Base-by-base conservation (phyloP, 805 yeast species). In the Metschnikowia gruessii region DNA sequence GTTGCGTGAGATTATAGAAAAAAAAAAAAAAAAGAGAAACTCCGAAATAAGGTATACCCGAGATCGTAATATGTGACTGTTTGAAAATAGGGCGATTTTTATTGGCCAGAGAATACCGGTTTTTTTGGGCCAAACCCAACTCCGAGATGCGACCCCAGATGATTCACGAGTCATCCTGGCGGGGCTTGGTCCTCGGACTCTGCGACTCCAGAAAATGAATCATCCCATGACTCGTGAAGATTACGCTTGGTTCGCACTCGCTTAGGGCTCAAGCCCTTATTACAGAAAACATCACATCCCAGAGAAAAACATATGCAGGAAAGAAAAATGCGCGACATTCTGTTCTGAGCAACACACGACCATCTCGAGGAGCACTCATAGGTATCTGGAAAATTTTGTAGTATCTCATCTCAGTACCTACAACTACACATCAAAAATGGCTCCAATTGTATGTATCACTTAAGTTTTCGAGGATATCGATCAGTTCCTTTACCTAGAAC, bases 381-480 rank as follows among this genome's bases (percentile, higher is more conserved):
- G 22, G 33, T 22, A 39, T 35, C 13, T 40, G 43, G 40, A 44
- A 44, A 44, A 40, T 31, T 37, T 39, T 30, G 40, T 4, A 37
- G 34, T 39, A 44, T 7, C 46, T 36, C 35, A 22, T 38, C 33
- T 43, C 40, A 41, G 40, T 42, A 21, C 19, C 42, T 31, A 37
- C 43, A 37, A 32, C 52, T 19, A 45, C 38, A 39, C 58, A 45
- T 24, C 44, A 60, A 73, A 63, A 79, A 85, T 87, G 95, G 95
- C 95, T 83, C 95, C 95, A 84, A 85, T 83, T 75, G 94, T 86
- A 85, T 76, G 94, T 85, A 69, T 62, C 57, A 58, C 56, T 45
- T 49, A 43, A 51, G 51, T 44, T 45, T 38, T 24, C 47, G 50
- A 50, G 53, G 60, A 56, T 54, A 50, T 48, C 46, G 52, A 50